Percentiles rank a stretch among this genome's conserved stretches.
Evolutionary conservation across 2,329 filamentous ascomycete genomes (phyloP).

Genomic region (Penicillium crustosum): DNA sequence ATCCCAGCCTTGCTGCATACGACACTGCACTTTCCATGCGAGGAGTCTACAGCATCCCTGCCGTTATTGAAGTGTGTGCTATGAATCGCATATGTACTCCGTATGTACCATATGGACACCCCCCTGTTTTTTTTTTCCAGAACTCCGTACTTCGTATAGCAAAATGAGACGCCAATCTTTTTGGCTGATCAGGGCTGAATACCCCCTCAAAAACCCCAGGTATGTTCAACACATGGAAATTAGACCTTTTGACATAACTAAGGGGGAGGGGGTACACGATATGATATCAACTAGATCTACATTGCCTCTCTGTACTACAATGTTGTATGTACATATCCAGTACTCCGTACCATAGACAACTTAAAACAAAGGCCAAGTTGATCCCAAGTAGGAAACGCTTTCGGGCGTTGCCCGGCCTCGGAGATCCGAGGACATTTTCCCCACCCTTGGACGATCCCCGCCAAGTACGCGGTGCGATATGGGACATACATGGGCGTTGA

Average conservation of each 20-base stretch:
- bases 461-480: conserved; percentile 18
- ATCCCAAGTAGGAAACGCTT: conserved; percentile 5
- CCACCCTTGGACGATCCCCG: conserved; percentile 17
- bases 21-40: conserved; percentile 18
- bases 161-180: neutral
- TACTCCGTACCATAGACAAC: neutral
- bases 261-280: conserved; percentile 17
- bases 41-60: conserved; percentile 27
- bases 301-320: conserved; percentile 3
- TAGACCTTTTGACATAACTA: conserved; percentile 5
- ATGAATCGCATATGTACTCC: neutral
- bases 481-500: conserved; percentile 11
- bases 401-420: conserved; percentile 16
- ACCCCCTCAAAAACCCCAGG: conserved; percentile 8
- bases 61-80: conserved; percentile 8
- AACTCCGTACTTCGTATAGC: neutral
- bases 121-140: neutral
- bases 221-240: conserved; percentile 22
- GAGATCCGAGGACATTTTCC: conserved; percentile 12
- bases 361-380: neutral
- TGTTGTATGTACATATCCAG: neutral
- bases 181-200: neutral
- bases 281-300: conserved; percentile 12
- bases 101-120: neutral
- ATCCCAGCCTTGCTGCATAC: conserved; percentile 18